Conservation (phyloP, 2,329 filamentous ascomycete species). For the Aspergillus proliferans region DNA sequence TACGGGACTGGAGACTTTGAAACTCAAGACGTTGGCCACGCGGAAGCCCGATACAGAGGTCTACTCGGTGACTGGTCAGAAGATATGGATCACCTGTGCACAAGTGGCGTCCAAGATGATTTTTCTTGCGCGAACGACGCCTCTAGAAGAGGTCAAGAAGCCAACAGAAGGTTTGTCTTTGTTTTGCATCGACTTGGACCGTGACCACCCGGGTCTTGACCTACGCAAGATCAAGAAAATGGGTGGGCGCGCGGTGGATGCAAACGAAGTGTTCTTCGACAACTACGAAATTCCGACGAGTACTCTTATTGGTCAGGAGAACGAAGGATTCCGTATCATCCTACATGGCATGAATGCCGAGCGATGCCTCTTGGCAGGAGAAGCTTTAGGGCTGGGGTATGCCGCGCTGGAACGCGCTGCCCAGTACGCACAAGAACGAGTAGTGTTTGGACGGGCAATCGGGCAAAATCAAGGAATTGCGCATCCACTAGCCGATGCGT, state of each 20-base stretch:
- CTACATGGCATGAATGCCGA: slow-evolving; percentile 77
- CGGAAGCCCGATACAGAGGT: slow-evolving; percentile 44
- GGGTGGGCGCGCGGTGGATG: slow-evolving; percentile 75
- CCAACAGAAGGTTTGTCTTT: slow-evolving; percentile 70
- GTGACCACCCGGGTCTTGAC: slow-evolving; percentile 53
- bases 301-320: slow-evolving; percentile 64
- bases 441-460: slow-evolving; percentile 55
- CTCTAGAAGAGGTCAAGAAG: slow-evolving; percentile 60
- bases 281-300: slow-evolving; percentile 61
- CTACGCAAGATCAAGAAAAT: slow-evolving; percentile 75
- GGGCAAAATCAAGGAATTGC: slow-evolving; percentile 56
- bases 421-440: slow-evolving; percentile 58
- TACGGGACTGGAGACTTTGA: slow-evolving; percentile 70
- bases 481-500: slow-evolving; percentile 54
- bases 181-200: slow-evolving; percentile 73
- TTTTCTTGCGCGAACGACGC: slow-evolving; percentile 68
- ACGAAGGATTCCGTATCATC: slow-evolving; percentile 71
- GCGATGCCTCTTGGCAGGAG: slow-evolving; percentile 67
- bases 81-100: slow-evolving; percentile 84
- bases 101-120: slow-evolving; percentile 81
- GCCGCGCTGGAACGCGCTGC: slow-evolving; percentile 59
- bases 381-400: slow-evolving; percentile 74
- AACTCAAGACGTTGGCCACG: slow-evolving; percentile 59
- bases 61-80: slow-evolving; percentile 69
- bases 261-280: slow-evolving; percentile 85